Evolutionary conservation across 805 yeast genomes (phyloP).

Genomic region (Yueomyces sp.): DNA sequence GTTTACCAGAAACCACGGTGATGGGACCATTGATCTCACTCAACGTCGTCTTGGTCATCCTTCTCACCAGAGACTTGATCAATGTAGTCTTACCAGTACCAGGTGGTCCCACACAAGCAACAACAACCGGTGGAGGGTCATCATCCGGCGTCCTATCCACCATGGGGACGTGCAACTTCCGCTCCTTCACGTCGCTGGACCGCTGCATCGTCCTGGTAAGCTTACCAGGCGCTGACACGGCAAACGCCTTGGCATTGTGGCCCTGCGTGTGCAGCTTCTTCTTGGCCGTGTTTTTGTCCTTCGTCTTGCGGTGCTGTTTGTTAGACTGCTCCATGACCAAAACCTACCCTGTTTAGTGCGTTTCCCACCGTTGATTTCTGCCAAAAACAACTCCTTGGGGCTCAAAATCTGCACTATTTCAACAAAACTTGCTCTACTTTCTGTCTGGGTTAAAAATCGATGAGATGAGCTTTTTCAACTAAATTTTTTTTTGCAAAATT

Average conservation of each 20-base stretch:
- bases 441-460: too few relatives aligned
- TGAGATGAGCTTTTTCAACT: too few relatives aligned
- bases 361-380: too few relatives aligned
- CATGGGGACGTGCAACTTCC: slow-evolving; percentile 91
- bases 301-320: slow-evolving; percentile 67
- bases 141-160: slow-evolving; percentile 94
- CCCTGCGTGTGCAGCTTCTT: slow-evolving; percentile 85
- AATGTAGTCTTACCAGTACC: slow-evolving; percentile 96
- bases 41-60: slow-evolving; percentile 77
- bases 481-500: too few relatives aligned
- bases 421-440: too few relatives aligned
- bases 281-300: slow-evolving; percentile 50
- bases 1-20: slow-evolving; percentile 90
- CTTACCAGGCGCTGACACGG: slow-evolving; percentile 75
- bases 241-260: slow-evolving; percentile 70
- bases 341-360: too few relatives aligned
- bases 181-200: slow-evolving; percentile 69
- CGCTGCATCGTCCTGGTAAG: slow-evolving; percentile 74
- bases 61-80: slow-evolving; percentile 74
- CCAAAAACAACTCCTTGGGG: too few relatives aligned
- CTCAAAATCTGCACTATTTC: too few relatives aligned
- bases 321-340: slow-evolving; percentile 46
- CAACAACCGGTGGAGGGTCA: slow-evolving; percentile 92
- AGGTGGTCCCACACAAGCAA: slow-evolving; percentile 97
- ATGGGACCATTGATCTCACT: slow-evolving; percentile 89